Percentiles rank a stretch among this genome's conserved stretches.
phyloP scores from a whole-genome alignment of 371 early-diverging fungal species.

The Apophysomyces variabilis region DNA sequence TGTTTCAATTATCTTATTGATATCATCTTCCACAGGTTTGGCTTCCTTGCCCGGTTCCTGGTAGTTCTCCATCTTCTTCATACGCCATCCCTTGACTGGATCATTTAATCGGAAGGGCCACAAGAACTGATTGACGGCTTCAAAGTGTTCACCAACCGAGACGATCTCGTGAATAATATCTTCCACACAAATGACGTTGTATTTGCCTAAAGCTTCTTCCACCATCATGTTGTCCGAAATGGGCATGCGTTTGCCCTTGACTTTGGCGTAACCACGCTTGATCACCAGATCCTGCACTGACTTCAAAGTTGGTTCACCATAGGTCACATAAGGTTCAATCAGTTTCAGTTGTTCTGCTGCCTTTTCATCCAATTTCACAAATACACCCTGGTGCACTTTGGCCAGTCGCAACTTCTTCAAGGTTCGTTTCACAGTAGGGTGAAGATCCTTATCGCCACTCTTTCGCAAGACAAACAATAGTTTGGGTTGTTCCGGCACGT shows the following conservation, averaged over 20 bases:
- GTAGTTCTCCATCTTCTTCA: slow-evolving; percentile 94
- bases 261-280: slow-evolving; percentile 98
- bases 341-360: slow-evolving; percentile 95
- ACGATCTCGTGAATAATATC: slow-evolving; percentile 98
- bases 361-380: slow-evolving; percentile 94
- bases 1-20: slow-evolving; percentile 93
- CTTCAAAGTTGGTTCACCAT: slow-evolving; percentile 96
- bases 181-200: slow-evolving; percentile 97
- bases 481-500: slow-evolving; percentile 91
- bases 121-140: slow-evolving; percentile 90
- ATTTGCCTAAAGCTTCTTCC: slow-evolving; percentile 92
- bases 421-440: slow-evolving; percentile 97
- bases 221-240: slow-evolving; percentile 96
- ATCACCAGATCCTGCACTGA: slow-evolving; percentile 98
- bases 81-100: slow-evolving; percentile 96
- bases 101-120: slow-evolving; percentile 98
- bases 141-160: slow-evolving; percentile 89
- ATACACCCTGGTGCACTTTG: slow-evolving; percentile 98
- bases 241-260: slow-evolving; percentile 93
- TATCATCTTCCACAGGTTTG: slow-evolving; percentile 80
- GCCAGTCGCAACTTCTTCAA: slow-evolving; percentile 95
- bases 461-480: slow-evolving; percentile 95
- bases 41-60: slow-evolving; percentile 95
- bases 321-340: slow-evolving; percentile 95
- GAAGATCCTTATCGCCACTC: slow-evolving; percentile 92